Conservation (phyloP, 108 stramenopile genomes). For the Nitzschia sp. region DNA sequence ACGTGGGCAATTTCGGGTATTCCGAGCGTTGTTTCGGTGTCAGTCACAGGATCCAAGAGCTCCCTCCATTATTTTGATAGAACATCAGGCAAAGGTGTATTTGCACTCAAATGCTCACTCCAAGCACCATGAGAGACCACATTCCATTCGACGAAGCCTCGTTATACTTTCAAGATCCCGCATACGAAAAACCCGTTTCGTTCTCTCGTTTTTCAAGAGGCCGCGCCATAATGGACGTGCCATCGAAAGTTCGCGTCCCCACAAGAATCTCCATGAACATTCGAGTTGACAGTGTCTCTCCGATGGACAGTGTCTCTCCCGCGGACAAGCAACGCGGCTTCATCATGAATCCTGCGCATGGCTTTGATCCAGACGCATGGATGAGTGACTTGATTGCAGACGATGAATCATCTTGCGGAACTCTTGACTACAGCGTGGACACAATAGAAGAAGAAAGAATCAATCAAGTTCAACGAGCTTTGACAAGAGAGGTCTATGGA, state of each 20-base stretch:
- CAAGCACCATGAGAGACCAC: background rate
- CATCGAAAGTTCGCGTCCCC: background rate
- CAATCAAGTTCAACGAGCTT: background rate
- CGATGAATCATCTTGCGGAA: constrained; percentile 20
- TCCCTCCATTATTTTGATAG: too few species aligned
- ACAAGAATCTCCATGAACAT: background rate
- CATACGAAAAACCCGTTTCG: constrained; percentile 1
- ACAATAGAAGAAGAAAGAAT: background rate
- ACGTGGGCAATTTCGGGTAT: too few species aligned
- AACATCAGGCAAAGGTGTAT: too few species aligned
- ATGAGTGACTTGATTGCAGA: background rate
- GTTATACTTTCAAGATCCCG: constrained; percentile 15
- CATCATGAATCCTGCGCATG: background rate
- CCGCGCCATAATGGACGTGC: background rate
- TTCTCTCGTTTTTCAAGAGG: background rate
- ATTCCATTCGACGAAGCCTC: constrained; percentile 9
- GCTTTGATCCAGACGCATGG: constrained; percentile 4
- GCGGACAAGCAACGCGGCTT: too few species aligned
- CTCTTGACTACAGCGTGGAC: constrained; percentile 28
- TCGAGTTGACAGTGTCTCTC: background rate
- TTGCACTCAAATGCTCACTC: too few species aligned
- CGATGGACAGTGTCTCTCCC: too few species aligned
- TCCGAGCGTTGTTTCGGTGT: too few species aligned
- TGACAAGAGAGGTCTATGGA: background rate
- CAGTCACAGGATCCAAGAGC: too few species aligned